Evolutionary conservation across 495 filamentous ascomycete genomes (phyloP).

Genomic region (Cercophora newfieldiana): DNA sequence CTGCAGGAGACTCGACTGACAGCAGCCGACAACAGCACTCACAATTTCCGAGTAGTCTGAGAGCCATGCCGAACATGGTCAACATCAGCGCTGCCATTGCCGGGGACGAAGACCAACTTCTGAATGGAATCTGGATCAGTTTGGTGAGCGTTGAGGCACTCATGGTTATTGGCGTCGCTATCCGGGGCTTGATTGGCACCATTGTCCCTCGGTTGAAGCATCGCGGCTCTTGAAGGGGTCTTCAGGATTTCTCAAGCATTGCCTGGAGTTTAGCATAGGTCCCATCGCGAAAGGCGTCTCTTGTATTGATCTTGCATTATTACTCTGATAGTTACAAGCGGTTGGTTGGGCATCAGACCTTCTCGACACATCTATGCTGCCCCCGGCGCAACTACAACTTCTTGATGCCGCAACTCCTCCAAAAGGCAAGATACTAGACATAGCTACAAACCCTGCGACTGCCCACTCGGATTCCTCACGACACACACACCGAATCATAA

Average conservation of each 20-base stretch:
- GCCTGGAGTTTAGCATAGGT: background rate
- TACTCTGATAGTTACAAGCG: too few species aligned
- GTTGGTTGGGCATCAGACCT: too few species aligned
- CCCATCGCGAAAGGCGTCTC: background rate
- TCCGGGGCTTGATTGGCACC: constrained; percentile 29
- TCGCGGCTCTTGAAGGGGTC: background rate
- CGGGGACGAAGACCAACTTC: constrained; percentile 38
- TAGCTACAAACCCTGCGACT: too few species aligned
- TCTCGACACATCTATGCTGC: too few species aligned
- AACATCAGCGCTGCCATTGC: constrained; percentile 31
- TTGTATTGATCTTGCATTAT: background rate
- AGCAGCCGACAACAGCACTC: background rate
- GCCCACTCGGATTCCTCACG: too few species aligned
- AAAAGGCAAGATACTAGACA: too few species aligned
- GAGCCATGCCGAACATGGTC: constrained; percentile 9
- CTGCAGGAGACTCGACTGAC: background rate
- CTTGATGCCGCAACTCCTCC: too few species aligned
- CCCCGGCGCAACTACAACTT: too few species aligned
- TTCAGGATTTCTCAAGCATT: background rate
- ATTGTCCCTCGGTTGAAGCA: constrained; percentile 17
- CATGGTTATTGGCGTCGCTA: constrained; percentile 39
- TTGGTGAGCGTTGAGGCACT: constrained; percentile 43
- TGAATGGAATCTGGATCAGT: constrained; percentile 50
- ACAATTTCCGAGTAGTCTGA: too few species aligned
- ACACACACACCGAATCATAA: too few species aligned